A percentile compares a stretch with the other conserved stretches of the same genome.
Evolutionary conservation across 106 monocot genomes (phyloP).

Genomic region (Dendrobium nobile): DNA sequence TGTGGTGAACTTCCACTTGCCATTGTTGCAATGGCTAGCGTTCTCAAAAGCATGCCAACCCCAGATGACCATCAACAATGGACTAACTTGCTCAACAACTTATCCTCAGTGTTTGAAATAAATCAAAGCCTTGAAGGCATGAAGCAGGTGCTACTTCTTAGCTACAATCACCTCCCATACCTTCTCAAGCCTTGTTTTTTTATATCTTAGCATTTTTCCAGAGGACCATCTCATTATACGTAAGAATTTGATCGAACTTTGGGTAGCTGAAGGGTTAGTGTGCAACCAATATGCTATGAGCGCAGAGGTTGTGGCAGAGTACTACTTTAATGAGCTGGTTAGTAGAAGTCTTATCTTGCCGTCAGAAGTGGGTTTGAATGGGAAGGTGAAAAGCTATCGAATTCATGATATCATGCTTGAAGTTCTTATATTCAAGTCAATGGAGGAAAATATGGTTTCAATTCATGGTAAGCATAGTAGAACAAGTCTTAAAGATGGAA

Average conservation of each 20-base stretch:
- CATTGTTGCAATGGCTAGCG: slow-evolving; percentile 2
- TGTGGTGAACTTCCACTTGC: neutral
- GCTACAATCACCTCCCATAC: slow-evolving; percentile 24
- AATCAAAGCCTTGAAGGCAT: slow-evolving; percentile 13
- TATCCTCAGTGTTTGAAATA: neutral
- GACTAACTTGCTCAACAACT: neutral
- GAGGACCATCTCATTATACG: slow-evolving; percentile 16
- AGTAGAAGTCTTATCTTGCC: too few relatives aligned
- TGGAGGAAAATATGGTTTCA: slow-evolving; percentile 13
- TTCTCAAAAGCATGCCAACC: slow-evolving; percentile 8
- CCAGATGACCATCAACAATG: neutral
- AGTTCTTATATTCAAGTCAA: slow-evolving; percentile 19
- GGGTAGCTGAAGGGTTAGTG: slow-evolving; percentile 14
- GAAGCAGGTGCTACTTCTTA: slow-evolving; percentile 17
- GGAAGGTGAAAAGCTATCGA: too few relatives aligned
- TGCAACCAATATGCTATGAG: neutral
- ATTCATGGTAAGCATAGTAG: too few relatives aligned
- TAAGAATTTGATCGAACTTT: too few relatives aligned
- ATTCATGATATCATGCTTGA: slow-evolving; percentile 2
- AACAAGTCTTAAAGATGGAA: too few relatives aligned
- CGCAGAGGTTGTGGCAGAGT: too few relatives aligned
- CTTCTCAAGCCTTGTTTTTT: too few relatives aligned
- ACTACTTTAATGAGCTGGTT: too few relatives aligned
- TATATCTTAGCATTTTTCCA: slow-evolving; percentile 16
- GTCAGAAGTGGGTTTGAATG: too few relatives aligned